Conservation (phyloP, 495 filamentous ascomycete species). For the Poronia punctata region DNA sequence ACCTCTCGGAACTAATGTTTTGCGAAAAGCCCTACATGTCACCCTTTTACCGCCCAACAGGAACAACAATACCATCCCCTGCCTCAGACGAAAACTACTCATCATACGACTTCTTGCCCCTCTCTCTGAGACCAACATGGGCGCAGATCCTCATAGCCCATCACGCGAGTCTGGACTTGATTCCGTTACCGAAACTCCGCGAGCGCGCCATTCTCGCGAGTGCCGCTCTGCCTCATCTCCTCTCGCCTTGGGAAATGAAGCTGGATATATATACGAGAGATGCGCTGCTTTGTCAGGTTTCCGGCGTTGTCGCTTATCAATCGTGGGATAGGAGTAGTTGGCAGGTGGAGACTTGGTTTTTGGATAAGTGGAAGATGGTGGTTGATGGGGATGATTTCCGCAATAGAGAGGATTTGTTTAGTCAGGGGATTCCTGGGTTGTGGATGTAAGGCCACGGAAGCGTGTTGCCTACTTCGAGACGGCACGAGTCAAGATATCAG, state of each 20-base stretch:
- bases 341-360: constrained; percentile 12
- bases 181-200: constrained; percentile 35
- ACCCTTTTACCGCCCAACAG: constrained; percentile 30
- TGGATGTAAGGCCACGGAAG: constrained; percentile 5
- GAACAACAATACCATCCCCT: neutral
- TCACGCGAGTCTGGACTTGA: constrained; percentile 36
- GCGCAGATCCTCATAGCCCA: constrained; percentile 41
- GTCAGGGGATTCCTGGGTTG: constrained; percentile 7
- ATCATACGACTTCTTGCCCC: constrained; percentile 19
- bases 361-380: constrained; percentile 11
- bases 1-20: constrained; percentile 20
- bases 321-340: constrained; percentile 12
- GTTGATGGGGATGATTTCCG: constrained; percentile 12
- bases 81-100: neutral
- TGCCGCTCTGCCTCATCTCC: constrained; percentile 23
- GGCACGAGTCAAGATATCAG: no score
- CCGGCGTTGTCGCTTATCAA: neutral
- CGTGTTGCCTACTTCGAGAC: no score
- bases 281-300: constrained; percentile 2
- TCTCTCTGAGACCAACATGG: constrained; percentile 36
- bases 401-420: neutral
- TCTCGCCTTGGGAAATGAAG: constrained; percentile 36
- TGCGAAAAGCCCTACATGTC: constrained; percentile 20
- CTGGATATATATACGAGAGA: constrained; percentile 28
- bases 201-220: constrained; percentile 32